Percentiles rank a stretch among this genome's conserved stretches.
phyloP scores from a whole-genome alignment of 306 rosid species.

The Herpetospermum pedunculosum region DNA sequence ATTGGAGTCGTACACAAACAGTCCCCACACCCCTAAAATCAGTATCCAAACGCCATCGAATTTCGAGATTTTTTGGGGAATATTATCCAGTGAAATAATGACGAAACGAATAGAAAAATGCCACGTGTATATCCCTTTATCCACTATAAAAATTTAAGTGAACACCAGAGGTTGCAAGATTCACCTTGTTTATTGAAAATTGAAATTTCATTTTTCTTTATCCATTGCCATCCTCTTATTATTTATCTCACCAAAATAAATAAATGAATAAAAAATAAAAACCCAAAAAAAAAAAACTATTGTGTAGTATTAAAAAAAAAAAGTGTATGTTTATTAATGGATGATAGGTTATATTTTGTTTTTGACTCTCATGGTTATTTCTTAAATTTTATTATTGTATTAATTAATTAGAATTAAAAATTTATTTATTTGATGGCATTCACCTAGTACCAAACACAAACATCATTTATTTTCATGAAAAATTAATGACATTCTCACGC shows the following conservation, averaged over 20 bases:
- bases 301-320: no score
- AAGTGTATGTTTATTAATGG: no score
- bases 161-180: conserved; percentile 25
- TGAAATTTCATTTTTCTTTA: neutral
- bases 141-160: conserved; percentile 10
- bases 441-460: no score
- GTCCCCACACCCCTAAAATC: neutral
- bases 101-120: conserved; percentile 31
- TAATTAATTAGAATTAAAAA: no score
- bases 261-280: neutral
- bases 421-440: no score
- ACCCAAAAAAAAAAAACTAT: no score
- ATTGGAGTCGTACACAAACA: neutral
- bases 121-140: conserved; percentile 52
- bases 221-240: neutral
- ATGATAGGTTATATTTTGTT: no score
- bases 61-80: conserved; percentile 34
- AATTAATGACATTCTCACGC: no score
- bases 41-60: conserved; percentile 10
- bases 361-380: no score
- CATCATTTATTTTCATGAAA: no score
- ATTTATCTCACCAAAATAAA: neutral
- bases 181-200: neutral
- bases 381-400: no score
- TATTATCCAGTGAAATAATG: conserved; percentile 15